Conservation (phyloP, 2,329 filamentous ascomycete genomes). For the Gaeumannomyces tritici region DNA sequence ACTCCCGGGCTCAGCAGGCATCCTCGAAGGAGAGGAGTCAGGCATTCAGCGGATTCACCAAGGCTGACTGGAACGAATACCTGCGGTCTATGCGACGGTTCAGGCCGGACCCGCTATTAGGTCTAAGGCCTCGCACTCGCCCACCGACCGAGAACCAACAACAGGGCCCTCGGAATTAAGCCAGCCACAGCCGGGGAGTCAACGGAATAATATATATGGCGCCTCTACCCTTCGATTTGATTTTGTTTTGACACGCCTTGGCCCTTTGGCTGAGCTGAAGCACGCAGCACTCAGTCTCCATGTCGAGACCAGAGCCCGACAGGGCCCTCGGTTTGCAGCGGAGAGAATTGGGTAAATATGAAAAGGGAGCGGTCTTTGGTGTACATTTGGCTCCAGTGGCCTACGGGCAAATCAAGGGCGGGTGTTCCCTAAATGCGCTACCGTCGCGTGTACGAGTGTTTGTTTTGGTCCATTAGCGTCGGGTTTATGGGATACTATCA, state of each 20-base stretch:
- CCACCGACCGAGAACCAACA: background rate
- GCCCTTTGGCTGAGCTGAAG: background rate
- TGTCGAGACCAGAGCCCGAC: background rate
- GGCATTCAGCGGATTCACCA: background rate
- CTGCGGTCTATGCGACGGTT: background rate
- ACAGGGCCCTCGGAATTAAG: background rate
- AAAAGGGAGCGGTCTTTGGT: background rate
- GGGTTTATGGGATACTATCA: background rate
- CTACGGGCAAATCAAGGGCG: background rate
- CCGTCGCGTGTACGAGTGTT: background rate
- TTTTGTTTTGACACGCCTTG: background rate
- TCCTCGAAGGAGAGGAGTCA: background rate
- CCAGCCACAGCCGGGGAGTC: background rate
- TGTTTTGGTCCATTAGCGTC: background rate
- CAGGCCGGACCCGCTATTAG: background rate
- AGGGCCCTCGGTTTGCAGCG: too few species aligned
- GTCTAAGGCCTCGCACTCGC: background rate
- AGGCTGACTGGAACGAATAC: background rate
- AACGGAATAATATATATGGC: background rate
- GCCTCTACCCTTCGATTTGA: background rate
- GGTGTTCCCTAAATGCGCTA: background rate
- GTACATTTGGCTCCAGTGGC: background rate
- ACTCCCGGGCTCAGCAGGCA: background rate
- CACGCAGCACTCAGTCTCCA: background rate
- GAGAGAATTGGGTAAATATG: too few species aligned